Percentiles rank a stretch among this genome's conserved stretches.
These are phyloP conservation scores for Abrus pulchellus DNA, from an alignment of 306 rosid genomes.

Conservation along the genomic window DNA sequence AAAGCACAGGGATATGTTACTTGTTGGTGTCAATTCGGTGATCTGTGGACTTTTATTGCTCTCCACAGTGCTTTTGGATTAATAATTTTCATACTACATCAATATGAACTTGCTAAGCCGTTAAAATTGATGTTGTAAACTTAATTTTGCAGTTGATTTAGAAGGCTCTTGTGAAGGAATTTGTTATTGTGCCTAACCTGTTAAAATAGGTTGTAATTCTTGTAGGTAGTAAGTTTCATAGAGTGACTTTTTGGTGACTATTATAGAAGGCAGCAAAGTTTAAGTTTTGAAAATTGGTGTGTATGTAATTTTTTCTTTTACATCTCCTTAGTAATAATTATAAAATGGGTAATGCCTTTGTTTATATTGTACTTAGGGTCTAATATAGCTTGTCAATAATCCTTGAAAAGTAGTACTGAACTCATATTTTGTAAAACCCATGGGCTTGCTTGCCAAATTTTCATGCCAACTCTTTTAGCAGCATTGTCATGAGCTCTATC, in stretches of 20 bases:
- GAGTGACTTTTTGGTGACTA: conserved; percentile 26
- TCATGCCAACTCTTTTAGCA: background rate
- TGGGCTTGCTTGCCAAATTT: conserved; percentile 24
- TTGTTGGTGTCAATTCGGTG: background rate
- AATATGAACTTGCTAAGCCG: background rate
- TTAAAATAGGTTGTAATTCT: conserved; percentile 1
- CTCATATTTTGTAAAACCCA: background rate
- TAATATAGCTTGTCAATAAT: conserved; percentile 13
- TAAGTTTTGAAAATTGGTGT: conserved; percentile 1
- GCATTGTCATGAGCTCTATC: background rate
- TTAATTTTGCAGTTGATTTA: background rate
- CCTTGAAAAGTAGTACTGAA: background rate
- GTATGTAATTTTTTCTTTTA: background rate
- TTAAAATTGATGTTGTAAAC: conserved; percentile 20
- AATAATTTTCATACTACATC: background rate
- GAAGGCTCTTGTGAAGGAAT: conserved; percentile 24
- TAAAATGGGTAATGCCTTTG: background rate
- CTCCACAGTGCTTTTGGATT: background rate
- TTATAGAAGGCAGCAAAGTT: conserved; percentile 9
- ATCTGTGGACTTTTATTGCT: background rate
- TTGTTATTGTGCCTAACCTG: conserved; percentile 28
- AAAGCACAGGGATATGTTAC: background rate
- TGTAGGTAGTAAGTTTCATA: conserved; percentile 6
- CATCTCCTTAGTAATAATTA: conserved; percentile 7
- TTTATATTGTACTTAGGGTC: conserved; percentile 1